Evolutionary conservation across 805 yeast genomes (phyloP), one percentile per base, ranked within the genome.

Genomic region (Candida wancherniae): DNA sequence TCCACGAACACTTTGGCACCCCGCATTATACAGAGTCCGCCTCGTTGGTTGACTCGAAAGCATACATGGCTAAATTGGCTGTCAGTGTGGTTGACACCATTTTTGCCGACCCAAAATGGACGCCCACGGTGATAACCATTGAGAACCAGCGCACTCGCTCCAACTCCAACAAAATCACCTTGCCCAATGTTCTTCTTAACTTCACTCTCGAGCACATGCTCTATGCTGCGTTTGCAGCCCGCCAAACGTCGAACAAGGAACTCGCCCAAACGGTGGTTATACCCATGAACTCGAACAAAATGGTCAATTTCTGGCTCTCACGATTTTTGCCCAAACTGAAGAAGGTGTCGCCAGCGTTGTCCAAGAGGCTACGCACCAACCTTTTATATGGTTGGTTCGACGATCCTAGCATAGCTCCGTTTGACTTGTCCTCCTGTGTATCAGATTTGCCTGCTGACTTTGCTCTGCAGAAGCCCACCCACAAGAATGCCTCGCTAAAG

Each of bases 111-210:
- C 31, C 31, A 8, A 29, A 21, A 17, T 23, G 36, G 29, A 19
- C 36, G 4, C 58, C 61, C 1, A 42, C 52, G 26, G 28, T 62
- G 18, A 48, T 61, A 15, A 50, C 63, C 9, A 48, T 65, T 13
- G 71, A 65, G 36, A 51, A 53, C 29, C 71, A 65, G 39, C 37
- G 71, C 10, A 64, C 69, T 1, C 45, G 63, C 24, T 57, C 68
- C 12, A 53, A 52, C 28, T 44, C 47, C 24, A 55, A 53, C 29
- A 36, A 52, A n/a, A 46, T 48, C 14, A 62, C 69, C 7, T 42
- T 65, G 10, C 71, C 70, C 9, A 59, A 51, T 16, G 65, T 64
- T 4, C 47, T 64, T 16, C 41, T 52, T n/a, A 64, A 63, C 36
- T 58, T 48, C 36, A 47, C 62, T 5, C 48, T 65, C 22, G 71